Conservation (phyloP, 441 rosid genomes). For the Mallotus repandus region DNA sequence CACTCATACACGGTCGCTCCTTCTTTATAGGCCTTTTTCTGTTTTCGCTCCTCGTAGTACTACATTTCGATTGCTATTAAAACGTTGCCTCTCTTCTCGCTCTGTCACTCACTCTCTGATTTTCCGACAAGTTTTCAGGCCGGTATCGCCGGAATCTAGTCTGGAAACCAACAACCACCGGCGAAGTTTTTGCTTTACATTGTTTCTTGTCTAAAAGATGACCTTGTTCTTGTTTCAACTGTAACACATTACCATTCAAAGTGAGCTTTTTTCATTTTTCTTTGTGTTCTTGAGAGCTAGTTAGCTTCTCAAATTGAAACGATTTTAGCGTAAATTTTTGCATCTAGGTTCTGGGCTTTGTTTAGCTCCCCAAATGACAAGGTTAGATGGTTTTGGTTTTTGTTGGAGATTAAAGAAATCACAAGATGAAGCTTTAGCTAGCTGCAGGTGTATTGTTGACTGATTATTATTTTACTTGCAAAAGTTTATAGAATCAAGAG, state of each 20-base stretch:
- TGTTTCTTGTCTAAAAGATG: not conserved
- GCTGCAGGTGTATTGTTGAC: not conserved
- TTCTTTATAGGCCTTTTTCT: constrained; percentile 25
- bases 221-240: not conserved
- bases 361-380: constrained; percentile 12
- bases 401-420: constrained; percentile 18
- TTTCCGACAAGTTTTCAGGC: constrained; percentile 26
- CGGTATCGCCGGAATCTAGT: constrained; percentile 36
- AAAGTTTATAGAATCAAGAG: constrained; percentile 25
- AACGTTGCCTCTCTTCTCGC: not conserved
- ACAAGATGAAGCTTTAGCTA: constrained; percentile 7
- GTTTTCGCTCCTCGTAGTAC: too few species aligned
- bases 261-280: not conserved
- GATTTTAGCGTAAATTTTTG: constrained; percentile 9
- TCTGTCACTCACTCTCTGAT: not conserved
- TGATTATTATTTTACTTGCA: constrained; percentile 25
- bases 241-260: not conserved
- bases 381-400: constrained; percentile 2
- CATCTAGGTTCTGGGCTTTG: constrained; percentile 26
- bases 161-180: constrained; percentile 12
- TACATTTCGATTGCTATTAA: not conserved
- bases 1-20: constrained; percentile 21
- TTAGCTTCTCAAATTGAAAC: constrained; percentile 12
- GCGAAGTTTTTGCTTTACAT: not conserved
- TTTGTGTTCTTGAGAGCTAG: not conserved